Percentiles rank a stretch among this genome's conserved stretches.
phyloP scores from a whole-genome alignment of 495 filamentous ascomycete species.

The Ramalina peruviana region DNA sequence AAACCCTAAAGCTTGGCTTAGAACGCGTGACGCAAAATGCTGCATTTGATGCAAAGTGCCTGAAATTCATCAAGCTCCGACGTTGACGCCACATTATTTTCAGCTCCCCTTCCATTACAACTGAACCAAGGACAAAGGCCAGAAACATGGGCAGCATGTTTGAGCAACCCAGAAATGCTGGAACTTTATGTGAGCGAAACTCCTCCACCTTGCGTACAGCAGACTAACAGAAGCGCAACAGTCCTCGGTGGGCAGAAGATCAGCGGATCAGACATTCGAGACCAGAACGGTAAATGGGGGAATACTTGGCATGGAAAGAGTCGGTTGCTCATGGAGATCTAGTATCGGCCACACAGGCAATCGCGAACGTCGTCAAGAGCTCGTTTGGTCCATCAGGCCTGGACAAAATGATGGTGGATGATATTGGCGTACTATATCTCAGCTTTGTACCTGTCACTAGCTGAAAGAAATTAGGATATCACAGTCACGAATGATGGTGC shows the following conservation, averaged over 20 bases:
- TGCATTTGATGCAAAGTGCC: no score
- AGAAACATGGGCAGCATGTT: slow-evolving; percentile 73
- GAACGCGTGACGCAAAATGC: no score
- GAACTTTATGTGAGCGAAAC: slow-evolving; percentile 56
- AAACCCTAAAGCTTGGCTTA: no score
- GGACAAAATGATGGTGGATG: slow-evolving; percentile 99
- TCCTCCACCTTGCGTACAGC: no score
- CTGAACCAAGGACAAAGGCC: no score
- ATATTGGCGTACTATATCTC: slow-evolving; percentile 65
- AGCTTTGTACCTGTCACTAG: slow-evolving; percentile 11
- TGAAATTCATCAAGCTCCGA: no score
- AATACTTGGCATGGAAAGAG: background rate
- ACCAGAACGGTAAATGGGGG: slow-evolving; percentile 68
- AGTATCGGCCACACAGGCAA: slow-evolving; percentile 92
- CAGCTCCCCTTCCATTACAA: no score
- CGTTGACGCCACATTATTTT: no score
- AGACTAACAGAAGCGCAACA: background rate
- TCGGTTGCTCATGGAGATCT: slow-evolving; percentile 12
- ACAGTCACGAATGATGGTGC: slow-evolving; percentile 98
- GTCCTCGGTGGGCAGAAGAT: slow-evolving; percentile 26
- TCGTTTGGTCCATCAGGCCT: slow-evolving; percentile 94
- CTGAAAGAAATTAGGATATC: slow-evolving; percentile 56
- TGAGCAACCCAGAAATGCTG: slow-evolving; percentile 72
- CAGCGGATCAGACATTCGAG: slow-evolving; percentile 84
- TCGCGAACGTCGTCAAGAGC: slow-evolving; percentile 97